phyloP scores from a whole-genome alignment of 495 filamentous ascomycete genomes.

The Ascodesmis nigricans region DNA sequence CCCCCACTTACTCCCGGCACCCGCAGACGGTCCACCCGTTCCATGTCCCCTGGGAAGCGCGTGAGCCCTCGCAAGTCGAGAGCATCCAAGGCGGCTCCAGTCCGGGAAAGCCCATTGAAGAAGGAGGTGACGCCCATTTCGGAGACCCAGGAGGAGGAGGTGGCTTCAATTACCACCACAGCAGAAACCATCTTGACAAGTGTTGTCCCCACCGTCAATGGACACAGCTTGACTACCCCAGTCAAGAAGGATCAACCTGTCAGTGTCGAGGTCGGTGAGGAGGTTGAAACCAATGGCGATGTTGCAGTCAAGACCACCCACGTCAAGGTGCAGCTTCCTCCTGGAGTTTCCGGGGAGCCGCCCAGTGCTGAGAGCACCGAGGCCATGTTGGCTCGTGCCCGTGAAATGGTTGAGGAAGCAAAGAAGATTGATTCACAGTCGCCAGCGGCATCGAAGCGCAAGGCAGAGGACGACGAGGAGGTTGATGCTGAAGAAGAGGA shows the following conservation, averaged over 20 bases:
- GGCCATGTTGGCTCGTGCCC: constrained; percentile 65
- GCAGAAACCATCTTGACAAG: constrained; percentile 15
- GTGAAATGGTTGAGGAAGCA: constrained; percentile 72
- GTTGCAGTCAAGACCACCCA: constrained; percentile 48
- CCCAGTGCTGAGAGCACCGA: constrained; percentile 52
- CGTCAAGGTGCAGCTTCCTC: constrained; percentile 58
- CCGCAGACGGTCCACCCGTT: constrained; percentile 30
- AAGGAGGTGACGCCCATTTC: constrained; percentile 22
- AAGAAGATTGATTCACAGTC: constrained; percentile 31
- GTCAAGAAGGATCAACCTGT: constrained; percentile 31
- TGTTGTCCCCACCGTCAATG: not conserved
- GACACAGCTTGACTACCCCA: constrained; percentile 14
- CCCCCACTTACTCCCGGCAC: constrained; percentile 25
- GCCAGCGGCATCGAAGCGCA: constrained; percentile 45
- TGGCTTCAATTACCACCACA: constrained; percentile 13
- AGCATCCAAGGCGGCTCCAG: constrained; percentile 33
- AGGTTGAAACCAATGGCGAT: constrained; percentile 31
- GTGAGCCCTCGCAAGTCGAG: constrained; percentile 54
- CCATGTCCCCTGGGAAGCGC: constrained; percentile 32
- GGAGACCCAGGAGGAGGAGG: constrained; percentile 17
- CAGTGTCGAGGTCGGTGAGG: constrained; percentile 44
- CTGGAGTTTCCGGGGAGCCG: constrained; percentile 37
- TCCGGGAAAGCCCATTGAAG: constrained; percentile 24
- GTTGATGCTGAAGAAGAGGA: constrained; percentile 25
- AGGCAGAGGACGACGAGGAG: constrained; percentile 45